Evolutionary conservation across 169 alveolate genomes (phyloP).

Genomic region (Plasmodium yoelii): DNA sequence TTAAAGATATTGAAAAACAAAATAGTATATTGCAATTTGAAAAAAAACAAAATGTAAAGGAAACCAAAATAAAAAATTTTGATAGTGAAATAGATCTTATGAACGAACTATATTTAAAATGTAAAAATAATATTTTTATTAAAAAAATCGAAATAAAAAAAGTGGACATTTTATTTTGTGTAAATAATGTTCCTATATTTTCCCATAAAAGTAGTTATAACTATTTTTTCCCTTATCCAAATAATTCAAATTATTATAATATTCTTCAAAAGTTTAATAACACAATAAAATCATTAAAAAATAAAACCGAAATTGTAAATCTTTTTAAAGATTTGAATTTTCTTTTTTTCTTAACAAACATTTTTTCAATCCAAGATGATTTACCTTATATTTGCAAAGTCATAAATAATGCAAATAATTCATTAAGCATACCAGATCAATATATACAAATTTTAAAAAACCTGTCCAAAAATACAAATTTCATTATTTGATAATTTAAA

Average conservation of each 20-base stretch:
- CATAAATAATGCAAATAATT: slow-evolving; percentile 24
- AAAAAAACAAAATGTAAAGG: slow-evolving; percentile 42
- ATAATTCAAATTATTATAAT: slow-evolving; percentile 35
- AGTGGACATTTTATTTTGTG: slow-evolving; percentile 67
- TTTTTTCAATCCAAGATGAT: slow-evolving; percentile 62
- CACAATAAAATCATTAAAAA: slow-evolving; percentile 46
- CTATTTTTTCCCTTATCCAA: slow-evolving; percentile 60
- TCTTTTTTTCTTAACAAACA: slow-evolving; percentile 60
- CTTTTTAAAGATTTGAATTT: slow-evolving; percentile 66
- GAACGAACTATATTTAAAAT: slow-evolving; percentile 75
- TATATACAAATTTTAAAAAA: slow-evolving; percentile 53
- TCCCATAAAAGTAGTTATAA: slow-evolving; percentile 60
- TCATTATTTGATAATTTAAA: not conserved
- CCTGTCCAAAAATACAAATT: slow-evolving; percentile 38
- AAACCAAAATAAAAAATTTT: slow-evolving; percentile 59
- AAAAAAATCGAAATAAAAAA: slow-evolving; percentile 60
- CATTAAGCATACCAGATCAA: slow-evolving; percentile 51
- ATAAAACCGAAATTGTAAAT: slow-evolving; percentile 42
- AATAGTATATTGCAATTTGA: slow-evolving; percentile 71
- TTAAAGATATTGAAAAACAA: slow-evolving; percentile 67
- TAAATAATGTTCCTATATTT: slow-evolving; percentile 65
- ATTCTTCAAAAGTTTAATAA: slow-evolving; percentile 63
- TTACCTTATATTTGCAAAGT: slow-evolving; percentile 61
- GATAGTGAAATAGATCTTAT: slow-evolving; percentile 66
- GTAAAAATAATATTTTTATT: slow-evolving; percentile 52